phyloP scores from a whole-genome alignment of 2,329 filamentous ascomycete species.

The Venturiaceae sp. region DNA sequence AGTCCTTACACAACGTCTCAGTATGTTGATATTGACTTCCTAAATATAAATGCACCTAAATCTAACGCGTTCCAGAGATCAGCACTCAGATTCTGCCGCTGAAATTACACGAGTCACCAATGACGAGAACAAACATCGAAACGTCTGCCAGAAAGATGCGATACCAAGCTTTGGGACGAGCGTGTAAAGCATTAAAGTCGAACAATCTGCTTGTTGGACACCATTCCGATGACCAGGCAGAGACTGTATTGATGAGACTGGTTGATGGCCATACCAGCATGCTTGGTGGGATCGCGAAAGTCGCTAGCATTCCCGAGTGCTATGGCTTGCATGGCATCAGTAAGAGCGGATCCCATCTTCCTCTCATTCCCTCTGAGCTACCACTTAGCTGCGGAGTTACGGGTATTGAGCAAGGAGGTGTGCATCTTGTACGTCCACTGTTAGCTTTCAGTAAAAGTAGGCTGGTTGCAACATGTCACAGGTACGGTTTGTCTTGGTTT shows the following conservation, averaged over 20 bases:
- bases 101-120: slow-evolving; percentile 3
- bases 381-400: not conserved
- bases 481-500: slow-evolving; percentile 62
- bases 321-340: slow-evolving; percentile 63
- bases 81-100: slow-evolving; percentile 28
- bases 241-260: slow-evolving; percentile 38
- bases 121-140: slow-evolving; percentile 46
- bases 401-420: slow-evolving; percentile 52
- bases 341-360: slow-evolving; percentile 21
- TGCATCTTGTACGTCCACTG: slow-evolving; percentile 60
- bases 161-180: slow-evolving; percentile 59
- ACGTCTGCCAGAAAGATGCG: slow-evolving; percentile 63
- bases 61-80: not conserved
- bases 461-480: slow-evolving; percentile 64
- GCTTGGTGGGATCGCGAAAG: slow-evolving; percentile 56
- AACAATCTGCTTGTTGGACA: slow-evolving; percentile 67
- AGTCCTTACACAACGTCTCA: slow-evolving; percentile 23
- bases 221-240: slow-evolving; percentile 83
- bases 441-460: slow-evolving; percentile 61
- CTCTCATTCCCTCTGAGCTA: slow-evolving; percentile 25
- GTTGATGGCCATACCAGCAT: slow-evolving; percentile 35
- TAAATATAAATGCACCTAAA: too few species aligned
- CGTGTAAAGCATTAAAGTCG: slow-evolving; percentile 44
- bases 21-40: too few species aligned
- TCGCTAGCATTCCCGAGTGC: slow-evolving; percentile 73